These are phyloP conservation scores for Eimeria brunetti DNA, from an alignment of 169 alveolate genomes.

Conservation along the genomic window DNA sequence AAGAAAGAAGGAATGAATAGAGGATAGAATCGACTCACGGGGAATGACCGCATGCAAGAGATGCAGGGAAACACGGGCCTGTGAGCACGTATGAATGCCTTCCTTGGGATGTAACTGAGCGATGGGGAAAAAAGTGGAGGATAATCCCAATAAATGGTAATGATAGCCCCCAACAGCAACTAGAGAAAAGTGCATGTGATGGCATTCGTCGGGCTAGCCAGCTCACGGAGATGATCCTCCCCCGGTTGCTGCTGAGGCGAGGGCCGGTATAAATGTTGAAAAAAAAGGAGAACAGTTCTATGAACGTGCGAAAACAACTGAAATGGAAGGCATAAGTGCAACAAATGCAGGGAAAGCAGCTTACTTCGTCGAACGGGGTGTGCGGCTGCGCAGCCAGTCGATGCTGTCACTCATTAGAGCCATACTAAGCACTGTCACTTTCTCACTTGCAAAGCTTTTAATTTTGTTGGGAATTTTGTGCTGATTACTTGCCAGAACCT, in stretches of 20 bases:
- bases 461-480: neutral
- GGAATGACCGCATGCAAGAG: neutral
- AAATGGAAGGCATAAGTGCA: neutral
- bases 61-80: neutral
- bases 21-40: neutral
- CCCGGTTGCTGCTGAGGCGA: neutral
- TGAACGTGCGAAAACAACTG: neutral
- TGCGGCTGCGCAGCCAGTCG: neutral
- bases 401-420: neutral
- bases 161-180: neutral
- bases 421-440: neutral
- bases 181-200: neutral
- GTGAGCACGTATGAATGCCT: neutral
- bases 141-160: neutral
- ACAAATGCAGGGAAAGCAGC: neutral
- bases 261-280: neutral
- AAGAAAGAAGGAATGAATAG: neutral
- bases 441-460: neutral
- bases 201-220: slow-evolving; percentile 15
- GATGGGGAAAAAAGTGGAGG: neutral
- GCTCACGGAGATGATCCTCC: neutral
- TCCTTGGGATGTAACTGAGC: neutral
- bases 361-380: neutral
- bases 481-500: neutral
- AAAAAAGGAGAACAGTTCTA: neutral